Base-by-base conservation (phyloP, 768 basidiomycete genomes). In the Boletus speciosus region DNA sequence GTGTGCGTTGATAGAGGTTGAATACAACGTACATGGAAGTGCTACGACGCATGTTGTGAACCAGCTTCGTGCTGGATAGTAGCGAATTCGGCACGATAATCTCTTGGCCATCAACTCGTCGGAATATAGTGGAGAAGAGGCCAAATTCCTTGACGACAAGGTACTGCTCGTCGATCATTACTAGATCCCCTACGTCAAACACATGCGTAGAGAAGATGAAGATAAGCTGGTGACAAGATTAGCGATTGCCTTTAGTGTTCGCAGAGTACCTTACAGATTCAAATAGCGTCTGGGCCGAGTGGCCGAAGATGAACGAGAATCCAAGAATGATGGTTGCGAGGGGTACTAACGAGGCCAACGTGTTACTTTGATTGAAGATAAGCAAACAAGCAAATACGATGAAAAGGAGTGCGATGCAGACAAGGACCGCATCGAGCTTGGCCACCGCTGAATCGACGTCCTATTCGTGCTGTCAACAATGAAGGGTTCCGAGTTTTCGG, bases 121-220 rank as follows among this genome's bases (percentile, higher is more conserved):
- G 77, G 72, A 91, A 92, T 0, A 81, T 82, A 5, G 89, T 91
- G 3, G 89, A 82, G 61, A 90, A 90, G 34, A 91, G 73, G 21
- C 89, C 89, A 63, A 89, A 91, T 64, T 92, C 89, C 49, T 81
- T 79, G 39, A 91, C 89, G 43, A 65, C 34, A 31, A 70, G 66
- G 44, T 71, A 70, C 32, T 60, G 61, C 2, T 54, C 83, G 62
- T 91, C 90, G 57, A 92, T 90, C 78, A 91, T 81, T 7, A 91
- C 85, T 31, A 90, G 71, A 61, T 92, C 89, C 7, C 89, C 89
- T 7, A 91, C 85, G 65, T 90, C 88, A 59, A 87, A 91, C n/a
- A 88, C 85, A 64, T 91, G 90, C 0, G 89, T 90, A 1, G 85
- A 86, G 67, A 90, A 90, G 54, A 90, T 90, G 73, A 91, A 91